These are phyloP conservation scores for Aspergillus brasiliensis DNA, from an alignment of 2,329 filamentous ascomycete species.

Conservation along the genomic window DNA sequence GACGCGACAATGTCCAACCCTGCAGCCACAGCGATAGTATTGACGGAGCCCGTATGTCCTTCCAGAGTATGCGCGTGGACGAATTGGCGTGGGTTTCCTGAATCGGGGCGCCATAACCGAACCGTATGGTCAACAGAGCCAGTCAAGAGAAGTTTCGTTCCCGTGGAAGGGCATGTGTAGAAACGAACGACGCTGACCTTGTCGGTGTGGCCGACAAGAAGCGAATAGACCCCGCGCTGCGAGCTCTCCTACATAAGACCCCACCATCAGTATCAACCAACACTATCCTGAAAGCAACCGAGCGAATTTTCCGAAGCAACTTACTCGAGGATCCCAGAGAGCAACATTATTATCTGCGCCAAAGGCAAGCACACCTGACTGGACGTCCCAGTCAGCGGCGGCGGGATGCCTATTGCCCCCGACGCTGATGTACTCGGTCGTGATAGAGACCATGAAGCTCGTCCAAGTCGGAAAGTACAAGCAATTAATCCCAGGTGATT, in stretches of 20 bases:
- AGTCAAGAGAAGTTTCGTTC: conserved; percentile 66
- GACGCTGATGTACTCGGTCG: conserved; percentile 64
- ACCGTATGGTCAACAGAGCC: conserved; percentile 81
- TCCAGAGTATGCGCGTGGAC: conserved; percentile 53
- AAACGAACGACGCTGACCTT: conserved; percentile 84
- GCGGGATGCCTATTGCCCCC: conserved; percentile 90
- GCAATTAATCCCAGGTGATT: background rate
- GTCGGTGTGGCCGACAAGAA: conserved; percentile 76
- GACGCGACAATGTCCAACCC: conserved; percentile 55
- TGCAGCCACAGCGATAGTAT: conserved; percentile 57
- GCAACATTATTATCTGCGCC: conserved; percentile 88
- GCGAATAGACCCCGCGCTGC: conserved; percentile 61
- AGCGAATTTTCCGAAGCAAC: conserved; percentile 26
- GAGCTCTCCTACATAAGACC: conserved; percentile 41
- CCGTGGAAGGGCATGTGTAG: conserved; percentile 56
- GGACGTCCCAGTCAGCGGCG: conserved; percentile 82
- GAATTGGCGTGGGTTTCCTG: conserved; percentile 36
- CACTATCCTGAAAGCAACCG: background rate
- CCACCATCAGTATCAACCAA: background rate
- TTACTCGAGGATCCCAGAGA: conserved; percentile 78
- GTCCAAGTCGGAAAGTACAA: background rate
- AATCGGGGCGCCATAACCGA: conserved; percentile 58
- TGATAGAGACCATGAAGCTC: conserved; percentile 41
- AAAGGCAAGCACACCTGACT: conserved; percentile 75
- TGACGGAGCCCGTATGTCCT: conserved; percentile 75